These are phyloP conservation scores for Malassezia pachydermatis DNA, from an alignment of 1,284 basidiomycete species.

Conservation along the genomic window DNA sequence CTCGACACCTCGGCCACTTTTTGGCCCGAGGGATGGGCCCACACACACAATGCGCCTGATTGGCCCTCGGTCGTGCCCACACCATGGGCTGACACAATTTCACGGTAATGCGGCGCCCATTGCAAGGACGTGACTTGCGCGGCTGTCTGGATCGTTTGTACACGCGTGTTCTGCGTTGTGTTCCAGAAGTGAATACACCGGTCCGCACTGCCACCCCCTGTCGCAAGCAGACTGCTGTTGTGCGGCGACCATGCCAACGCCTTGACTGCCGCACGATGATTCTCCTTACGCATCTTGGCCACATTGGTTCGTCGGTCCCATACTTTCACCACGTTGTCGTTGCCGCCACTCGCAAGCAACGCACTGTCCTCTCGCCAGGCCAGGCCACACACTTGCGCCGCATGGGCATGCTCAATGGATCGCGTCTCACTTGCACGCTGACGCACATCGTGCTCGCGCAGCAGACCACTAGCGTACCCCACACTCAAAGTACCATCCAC, in stretches of 20 bases:
- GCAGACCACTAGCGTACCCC: conserved; percentile 40
- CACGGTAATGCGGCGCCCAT: conserved; percentile 80
- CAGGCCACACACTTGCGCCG: conserved; percentile 41
- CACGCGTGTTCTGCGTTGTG: conserved; percentile 40
- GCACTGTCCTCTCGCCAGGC: conserved; percentile 51
- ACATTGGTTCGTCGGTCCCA: conserved; percentile 81
- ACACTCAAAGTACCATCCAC: conserved; percentile 38
- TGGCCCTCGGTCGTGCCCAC: conserved; percentile 30
- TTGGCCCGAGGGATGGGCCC: conserved; percentile 39
- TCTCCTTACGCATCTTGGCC: conserved; percentile 79
- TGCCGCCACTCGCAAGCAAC: conserved; percentile 83
- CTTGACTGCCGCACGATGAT: conserved; percentile 43
- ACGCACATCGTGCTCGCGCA: conserved; percentile 44
- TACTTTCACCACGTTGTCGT: conserved; percentile 88
- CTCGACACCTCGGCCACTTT: conserved; percentile 38
- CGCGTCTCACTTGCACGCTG: conserved; percentile 34
- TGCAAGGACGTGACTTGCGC: conserved; percentile 85
- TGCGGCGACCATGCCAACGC: conserved; percentile 96
- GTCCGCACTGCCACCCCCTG: conserved; percentile 88
- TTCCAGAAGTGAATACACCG: conserved; percentile 84
- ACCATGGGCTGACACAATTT: conserved; percentile 84
- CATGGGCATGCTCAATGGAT: conserved; percentile 38
- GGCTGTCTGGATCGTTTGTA: conserved; percentile 37
- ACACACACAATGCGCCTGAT: conserved; percentile 37
- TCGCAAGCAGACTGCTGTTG: conserved; percentile 81